Evolutionary conservation across 2,329 filamentous ascomycete species (phyloP), one percentile per base, ranked within the genome.

Genomic region (Cryoendolithus antarcticus): DNA sequence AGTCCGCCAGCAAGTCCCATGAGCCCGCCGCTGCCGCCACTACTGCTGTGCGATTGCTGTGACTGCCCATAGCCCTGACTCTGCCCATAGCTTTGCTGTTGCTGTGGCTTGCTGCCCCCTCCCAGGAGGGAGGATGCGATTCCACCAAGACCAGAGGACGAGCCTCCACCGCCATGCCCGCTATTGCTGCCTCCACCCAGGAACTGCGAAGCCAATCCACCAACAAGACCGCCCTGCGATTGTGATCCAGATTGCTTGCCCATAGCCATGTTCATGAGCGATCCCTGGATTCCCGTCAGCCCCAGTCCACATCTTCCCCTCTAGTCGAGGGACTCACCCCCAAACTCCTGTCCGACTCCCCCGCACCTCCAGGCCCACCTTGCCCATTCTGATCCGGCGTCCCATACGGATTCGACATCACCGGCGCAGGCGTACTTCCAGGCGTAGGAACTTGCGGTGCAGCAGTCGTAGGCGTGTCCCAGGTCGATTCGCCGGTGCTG

Each of bases 401-500:
- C 33, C 48, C 42, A 41, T 60, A 62, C 11, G 60, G 60, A 38
- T 54, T 56, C 24, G 51, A 49, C 21, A 48, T 46, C 7, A 27
- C 24, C 29, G 52, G 51, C 32, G 54, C 57, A 33, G 61, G 61
- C 34, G 61, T 63, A 31, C 47, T 49, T 35, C 58, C 56, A 12
- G 59, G 57, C 9, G 57, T 60, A 12, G 59, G 59, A 28, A 60
- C 58, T 33, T 58, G 55, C 13, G 60, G 59, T 32, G 60, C 59
- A 30, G 58, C 54, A 44, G 49, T 51, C 9, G 59, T 62, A 9
- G 61, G 61, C 21, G 54, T 51, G 32, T 62, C 59, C 61, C 61
- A 63, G 12, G 60, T 62, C 30, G 58, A 61, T 41, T 60, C 56
- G 41, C 60, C 60, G 37, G 60, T 63, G 45, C 55, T 59, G 32